Evolutionary conservation across 2,329 filamentous ascomycete genomes (phyloP), one percentile per base, ranked within the genome.

Genomic region (Chaetomium strumarium): DNA sequence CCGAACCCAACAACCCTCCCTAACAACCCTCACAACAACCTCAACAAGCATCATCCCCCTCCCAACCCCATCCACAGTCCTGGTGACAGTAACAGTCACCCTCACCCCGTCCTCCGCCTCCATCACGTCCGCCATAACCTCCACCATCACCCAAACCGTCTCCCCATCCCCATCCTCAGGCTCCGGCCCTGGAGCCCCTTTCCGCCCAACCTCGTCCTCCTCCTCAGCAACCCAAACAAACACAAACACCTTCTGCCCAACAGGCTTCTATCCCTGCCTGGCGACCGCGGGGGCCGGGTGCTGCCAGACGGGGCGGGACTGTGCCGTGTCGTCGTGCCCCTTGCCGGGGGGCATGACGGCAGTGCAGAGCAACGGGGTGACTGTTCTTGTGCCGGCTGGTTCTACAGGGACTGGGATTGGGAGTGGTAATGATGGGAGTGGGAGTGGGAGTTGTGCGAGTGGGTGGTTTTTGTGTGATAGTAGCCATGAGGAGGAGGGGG

Each of bases 211-310:
- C 12, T 66, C 66, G 47, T 71, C 72, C 1, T 61, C 39, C 57
- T 62, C 44, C 42, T 58, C 65, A 52, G 60, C 64, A 52, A 69
- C 68, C 5, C 60, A 65, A 7, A 66, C 68, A 6, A 68, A 70
- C 29, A 29, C 31, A 16, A 31, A 16, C 43, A 24, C 20, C 17
- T 74, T 78, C 61, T 97, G 92, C 62, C 92, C 92, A 0, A 91
- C 85, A 0, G 91, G 91, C 2, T 97, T 91, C 74, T 97, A 97
- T 68, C 85, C 89, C 46, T 97, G 92, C 69, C 81, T 85, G 2
- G 92, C 92, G 2, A 83, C 84, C 55, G 89, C 91, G 54, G 90
- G 88, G 13, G 90, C 90, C 17, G 80, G 80, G 2, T 97, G 92
- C 72, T 97, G 92, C 71, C 86, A 87, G 52, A 90, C 89, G 0